phyloP scores from a whole-genome alignment of 345 rosid species.

The Camelina neglecta region DNA sequence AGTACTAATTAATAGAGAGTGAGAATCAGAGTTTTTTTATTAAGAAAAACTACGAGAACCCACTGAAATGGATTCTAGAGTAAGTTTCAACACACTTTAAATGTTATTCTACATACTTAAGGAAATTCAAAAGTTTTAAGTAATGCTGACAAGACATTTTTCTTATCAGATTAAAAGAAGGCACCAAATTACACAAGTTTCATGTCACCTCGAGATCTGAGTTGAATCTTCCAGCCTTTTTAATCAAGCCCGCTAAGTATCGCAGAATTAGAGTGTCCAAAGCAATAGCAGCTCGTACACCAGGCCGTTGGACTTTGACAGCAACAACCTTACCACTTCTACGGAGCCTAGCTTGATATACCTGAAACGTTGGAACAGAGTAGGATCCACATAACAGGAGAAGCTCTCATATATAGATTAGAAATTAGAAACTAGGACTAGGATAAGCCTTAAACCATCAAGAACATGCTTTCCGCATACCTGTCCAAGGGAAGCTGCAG shows the following conservation, averaged over 20 bases:
- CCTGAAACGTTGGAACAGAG: conserved; percentile 52
- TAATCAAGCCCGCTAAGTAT: conserved; percentile 72
- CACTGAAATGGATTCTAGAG: conserved; percentile 11
- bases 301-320: conserved; percentile 94
- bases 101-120: conserved; percentile 1
- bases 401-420: conserved; percentile 12
- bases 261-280: conserved; percentile 85
- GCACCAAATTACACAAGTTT: not conserved
- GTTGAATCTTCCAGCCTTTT: conserved; percentile 72
- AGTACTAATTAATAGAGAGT: conserved; percentile 8
- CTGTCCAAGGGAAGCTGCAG: conserved; percentile 98
- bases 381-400: not conserved
- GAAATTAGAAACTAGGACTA: conserved; percentile 20
- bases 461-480: conserved; percentile 41
- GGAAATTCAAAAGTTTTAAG: conserved; percentile 22
- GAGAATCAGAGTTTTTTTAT: conserved; percentile 1
- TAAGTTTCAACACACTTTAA: conserved; percentile 10
- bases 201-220: conserved; percentile 79
- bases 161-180: conserved; percentile 15
- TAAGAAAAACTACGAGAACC: not conserved
- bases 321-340: conserved; percentile 70
- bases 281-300: conserved; percentile 92
- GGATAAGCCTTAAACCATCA: conserved; percentile 12
- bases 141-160: not conserved
- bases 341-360: conserved; percentile 90